Evolutionary conservation across 257 asterid genomes (phyloP).

Genomic region (Leonotis leonurus): DNA sequence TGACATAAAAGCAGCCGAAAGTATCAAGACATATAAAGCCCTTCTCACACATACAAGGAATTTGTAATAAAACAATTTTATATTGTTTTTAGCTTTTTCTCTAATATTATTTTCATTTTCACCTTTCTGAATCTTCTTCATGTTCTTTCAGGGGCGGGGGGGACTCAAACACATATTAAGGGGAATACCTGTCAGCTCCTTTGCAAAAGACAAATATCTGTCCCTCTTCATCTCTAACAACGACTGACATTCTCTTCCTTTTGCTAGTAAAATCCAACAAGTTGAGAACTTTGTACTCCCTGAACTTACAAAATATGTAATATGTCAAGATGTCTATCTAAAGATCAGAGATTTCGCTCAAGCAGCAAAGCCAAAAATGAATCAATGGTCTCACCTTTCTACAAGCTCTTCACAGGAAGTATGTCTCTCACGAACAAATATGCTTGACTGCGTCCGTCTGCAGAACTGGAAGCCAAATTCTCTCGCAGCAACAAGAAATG

Average conservation of each 20-base stretch:
- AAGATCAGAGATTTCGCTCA: background rate
- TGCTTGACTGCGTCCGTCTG: conserved; percentile 83
- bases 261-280: conserved; percentile 97
- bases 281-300: conserved; percentile 95
- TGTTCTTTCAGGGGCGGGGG: background rate
- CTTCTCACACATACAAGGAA: background rate
- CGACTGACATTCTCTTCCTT: conserved; percentile 97
- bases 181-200: conserved; percentile 94
- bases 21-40: background rate
- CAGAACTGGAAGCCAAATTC: conserved; percentile 96
- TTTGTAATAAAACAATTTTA: background rate
- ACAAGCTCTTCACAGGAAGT: conserved; percentile 59
- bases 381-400: conserved; percentile 55
- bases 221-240: conserved; percentile 68
- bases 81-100: background rate
- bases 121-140: background rate
- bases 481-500: conserved; percentile 95
- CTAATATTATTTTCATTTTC: background rate
- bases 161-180: background rate
- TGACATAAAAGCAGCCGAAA: background rate
- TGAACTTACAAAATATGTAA: conserved; percentile 25
- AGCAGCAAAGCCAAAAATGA: background rate
- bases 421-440: conserved; percentile 71
- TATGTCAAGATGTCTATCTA: conserved; percentile 10
- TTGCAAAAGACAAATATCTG: conserved; percentile 85